Evolutionary conservation across 2,329 filamentous ascomycete genomes (phyloP), one percentile per base, ranked within the genome.

Genomic region (Cladophialophora carrionii): DNA sequence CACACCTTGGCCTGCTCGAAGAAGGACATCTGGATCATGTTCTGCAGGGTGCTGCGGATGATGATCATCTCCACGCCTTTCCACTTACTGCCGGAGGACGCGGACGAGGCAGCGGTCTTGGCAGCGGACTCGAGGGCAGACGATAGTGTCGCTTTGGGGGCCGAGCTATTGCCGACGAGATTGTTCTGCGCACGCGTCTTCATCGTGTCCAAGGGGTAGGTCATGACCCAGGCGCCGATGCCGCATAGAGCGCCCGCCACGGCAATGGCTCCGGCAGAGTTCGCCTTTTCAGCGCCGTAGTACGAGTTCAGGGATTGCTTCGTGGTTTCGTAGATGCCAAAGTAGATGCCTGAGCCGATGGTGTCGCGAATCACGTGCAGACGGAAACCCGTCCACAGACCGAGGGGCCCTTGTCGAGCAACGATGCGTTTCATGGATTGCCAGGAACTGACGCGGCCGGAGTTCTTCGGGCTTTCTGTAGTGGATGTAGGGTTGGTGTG

Each of bases 181-280:
- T 80, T 76, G 59, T 79, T 81, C 69, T 82, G 80, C 0, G 78
- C 78, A 17, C 79, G 80, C n/a, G 80, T 82, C 70, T 82, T 82
- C 64, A 78, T 77, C 2, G 80, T 81, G 65, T 82, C 80, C 10
- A 82, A 76, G 0, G 79, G 78, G 65, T 82, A 82, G 3, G 80
- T 82, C 57, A 78, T 78, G 31, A 80, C 74, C 80, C 80, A 82
- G 8, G 80, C 78, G 26, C 80, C 73, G n/a, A 79, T 78, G 64
- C 80, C 80, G 62, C 78, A 81, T 46, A 81, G 74, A 1, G 78
- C 79, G 34, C 80, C 80, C 1, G 80, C 80, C 64, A 80, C 76
- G 72, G 79, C 76, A 14, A 80, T 75, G 17, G 78, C 77, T 14
- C 78, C 79, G 26, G 80, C 77, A 0, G 78, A 77, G 46, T 72